Conservation (phyloP, 164 flowering plant species). For the Magnolia kwangsiensis region DNA sequence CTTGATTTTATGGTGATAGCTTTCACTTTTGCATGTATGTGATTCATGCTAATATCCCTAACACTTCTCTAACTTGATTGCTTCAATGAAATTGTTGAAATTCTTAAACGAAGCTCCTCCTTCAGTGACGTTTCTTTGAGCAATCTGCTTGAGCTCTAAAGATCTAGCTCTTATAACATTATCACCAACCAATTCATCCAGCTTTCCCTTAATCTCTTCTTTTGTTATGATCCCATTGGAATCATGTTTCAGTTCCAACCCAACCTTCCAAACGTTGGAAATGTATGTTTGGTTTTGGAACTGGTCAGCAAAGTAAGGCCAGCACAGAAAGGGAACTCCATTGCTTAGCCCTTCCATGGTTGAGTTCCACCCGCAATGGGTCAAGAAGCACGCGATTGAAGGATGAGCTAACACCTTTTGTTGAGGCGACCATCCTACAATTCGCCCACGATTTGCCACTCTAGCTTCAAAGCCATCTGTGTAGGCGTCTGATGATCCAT, state of each 20-base stretch:
- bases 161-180: slow-evolving; percentile 9
- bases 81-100: slow-evolving; percentile 6
- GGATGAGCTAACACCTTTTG: slow-evolving; percentile 4
- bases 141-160: not conserved
- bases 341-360: slow-evolving; percentile 13
- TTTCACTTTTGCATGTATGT: too few relatives aligned
- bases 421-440: slow-evolving; percentile 4
- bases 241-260: not conserved
- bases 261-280: not conserved
- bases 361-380: slow-evolving; percentile 22
- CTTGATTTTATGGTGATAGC: too few relatives aligned
- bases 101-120: not conserved
- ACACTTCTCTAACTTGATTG: not conserved
- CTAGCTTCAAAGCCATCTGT: slow-evolving; percentile 8
- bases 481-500: slow-evolving; percentile 5
- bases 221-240: not conserved
- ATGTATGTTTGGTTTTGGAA: slow-evolving; percentile 13
- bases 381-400: slow-evolving; percentile 5
- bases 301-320: slow-evolving; percentile 29
- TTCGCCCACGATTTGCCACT: not conserved
- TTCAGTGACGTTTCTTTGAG: not conserved
- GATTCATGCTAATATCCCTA: too few relatives aligned
- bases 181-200: slow-evolving; percentile 10
- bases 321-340: slow-evolving; percentile 8
- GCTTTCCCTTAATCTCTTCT: not conserved